Evolutionary conservation across 805 yeast genomes (phyloP), one percentile per base, ranked within the genome.

Genomic region (Metschnikowia continentalis): DNA sequence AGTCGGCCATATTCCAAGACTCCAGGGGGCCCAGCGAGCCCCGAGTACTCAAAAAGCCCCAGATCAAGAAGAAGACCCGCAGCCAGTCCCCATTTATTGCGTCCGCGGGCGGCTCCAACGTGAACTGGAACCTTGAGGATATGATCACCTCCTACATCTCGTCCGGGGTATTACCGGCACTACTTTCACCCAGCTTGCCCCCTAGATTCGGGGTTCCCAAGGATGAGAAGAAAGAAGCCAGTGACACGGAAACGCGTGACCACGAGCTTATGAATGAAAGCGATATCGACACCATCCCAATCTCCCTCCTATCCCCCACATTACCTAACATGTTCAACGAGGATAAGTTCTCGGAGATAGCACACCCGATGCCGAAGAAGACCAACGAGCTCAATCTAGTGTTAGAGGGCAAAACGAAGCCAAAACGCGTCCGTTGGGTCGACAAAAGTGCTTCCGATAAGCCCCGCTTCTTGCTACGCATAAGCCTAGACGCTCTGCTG

Each of bases 141-240:
- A 61, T 74, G 64, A 50, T 72, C 32, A 22, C 58, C 33, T 60
- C 68, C 26, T 74, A 71, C 55, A 61, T 64, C 13, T 68, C 69
- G 5, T 54, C 58, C 6, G 72, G 73, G 2, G 32, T 46, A 2
- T 62, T 74, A 40, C 78, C 78, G 5, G 68, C 72, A 0, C 67
- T 66, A 6, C 60, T 74, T 23, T 71, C 76, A 6, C 78, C 78
- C 1, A 67, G 72, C 1, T 53, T 74, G 5, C 78, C 77, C 2
- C 61, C 62, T 13, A 47, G 52, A 15, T 56, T 51, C 22, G 53
- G 46, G n/a, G 20, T 14, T 3, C 33, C 41, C 10, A 46, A 50
- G 15, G 30, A 43, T 2, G 42, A 37, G 15, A 48, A 36, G n/a
- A 36, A 32, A 11, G 40, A 42, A 6, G 19, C 3, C 6, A 33